Evolutionary conservation across 2,329 filamentous ascomycete genomes (phyloP), one percentile per base, ranked within the genome.

Genomic region (Clarireedia homoeocarpa): DNA sequence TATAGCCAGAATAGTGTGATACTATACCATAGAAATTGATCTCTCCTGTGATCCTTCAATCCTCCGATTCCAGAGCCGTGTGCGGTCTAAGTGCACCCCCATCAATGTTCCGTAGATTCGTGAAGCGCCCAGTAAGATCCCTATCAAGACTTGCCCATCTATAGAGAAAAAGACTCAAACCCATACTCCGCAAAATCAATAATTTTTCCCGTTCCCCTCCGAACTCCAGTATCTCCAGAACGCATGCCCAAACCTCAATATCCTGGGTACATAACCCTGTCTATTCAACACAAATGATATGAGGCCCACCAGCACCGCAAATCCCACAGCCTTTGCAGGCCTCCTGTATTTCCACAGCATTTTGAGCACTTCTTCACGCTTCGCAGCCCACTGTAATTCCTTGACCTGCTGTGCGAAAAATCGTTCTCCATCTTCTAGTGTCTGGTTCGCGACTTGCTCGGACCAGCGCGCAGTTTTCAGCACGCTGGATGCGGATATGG

Each of bases 391-490:
- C 55, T 76, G 73, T n/a, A 97, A 73, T 65, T 95, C 85, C 55
- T 74, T 76, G 3, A 83, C 82, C 69, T 97, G 92, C 61, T 77
- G 77, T 40, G 81, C 73, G 64, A 96, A 92, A 58, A 85, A 80
- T 4, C 67, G 69, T 59, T 84, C 75, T 2, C 89, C 92, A 42
- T 92, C 81, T 30, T 78, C 72, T 36, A 89, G 71, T 0, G 78
- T 81, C 67, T 90, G 82, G 27, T 70, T 69, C 5, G 75, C 69
- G 48, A 80, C 75, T 39, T 70, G 69, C 45, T 74, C 68, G 49
- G 76, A 67, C 66, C 80, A 74, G 12, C 81, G 78, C 0, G 88
- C 88, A 1, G 91, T 96, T 71, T 95, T 96, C 52, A 99, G 78
- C 6, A 90, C 90, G 69, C 91, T 96, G 58, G 81, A 81, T 6